Evolutionary conservation across 768 basidiomycete genomes (phyloP).

Genomic region (Krasilnikovozyma curviuscula): DNA sequence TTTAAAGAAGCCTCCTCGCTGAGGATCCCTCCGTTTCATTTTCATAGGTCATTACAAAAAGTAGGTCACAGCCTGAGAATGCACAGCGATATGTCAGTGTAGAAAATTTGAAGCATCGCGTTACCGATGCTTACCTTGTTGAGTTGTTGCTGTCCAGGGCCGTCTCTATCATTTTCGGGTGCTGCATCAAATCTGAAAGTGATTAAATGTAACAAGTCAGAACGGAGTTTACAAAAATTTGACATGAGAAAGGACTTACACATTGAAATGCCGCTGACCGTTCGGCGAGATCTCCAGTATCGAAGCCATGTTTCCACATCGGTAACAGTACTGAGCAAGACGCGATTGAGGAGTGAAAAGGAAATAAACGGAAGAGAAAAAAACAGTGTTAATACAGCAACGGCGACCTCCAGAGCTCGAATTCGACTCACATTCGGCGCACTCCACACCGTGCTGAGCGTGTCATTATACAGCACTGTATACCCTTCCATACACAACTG

Average conservation of each 20-base stretch:
- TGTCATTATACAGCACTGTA: constrained; percentile 87
- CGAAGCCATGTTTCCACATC: constrained; percentile 91
- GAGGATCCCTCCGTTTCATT: too few relatives aligned
- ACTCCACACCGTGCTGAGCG: constrained; percentile 92
- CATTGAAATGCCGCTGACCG: constrained; percentile 76
- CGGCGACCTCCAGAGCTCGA: background rate
- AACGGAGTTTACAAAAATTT: background rate
- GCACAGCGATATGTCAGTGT: too few relatives aligned
- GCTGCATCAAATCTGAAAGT: constrained; percentile 58
- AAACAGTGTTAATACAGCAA: background rate
- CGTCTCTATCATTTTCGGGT: constrained; percentile 70
- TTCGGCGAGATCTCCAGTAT: constrained; percentile 89
- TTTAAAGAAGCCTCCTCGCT: too few relatives aligned
- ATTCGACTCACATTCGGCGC: constrained; percentile 50
- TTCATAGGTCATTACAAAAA: too few relatives aligned
- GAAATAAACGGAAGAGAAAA: background rate
- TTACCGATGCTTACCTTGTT: too few relatives aligned
- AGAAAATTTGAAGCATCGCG: too few relatives aligned
- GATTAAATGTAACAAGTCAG: background rate
- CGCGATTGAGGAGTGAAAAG: background rate
- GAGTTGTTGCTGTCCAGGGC: constrained; percentile 82
- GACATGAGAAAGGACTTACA: constrained; percentile 25
- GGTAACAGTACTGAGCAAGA: constrained; percentile 10
- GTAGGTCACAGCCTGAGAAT: too few relatives aligned
- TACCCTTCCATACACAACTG: constrained; percentile 99